Conservation (phyloP, 257 asterid genomes). For the Echium plantagineum region DNA sequence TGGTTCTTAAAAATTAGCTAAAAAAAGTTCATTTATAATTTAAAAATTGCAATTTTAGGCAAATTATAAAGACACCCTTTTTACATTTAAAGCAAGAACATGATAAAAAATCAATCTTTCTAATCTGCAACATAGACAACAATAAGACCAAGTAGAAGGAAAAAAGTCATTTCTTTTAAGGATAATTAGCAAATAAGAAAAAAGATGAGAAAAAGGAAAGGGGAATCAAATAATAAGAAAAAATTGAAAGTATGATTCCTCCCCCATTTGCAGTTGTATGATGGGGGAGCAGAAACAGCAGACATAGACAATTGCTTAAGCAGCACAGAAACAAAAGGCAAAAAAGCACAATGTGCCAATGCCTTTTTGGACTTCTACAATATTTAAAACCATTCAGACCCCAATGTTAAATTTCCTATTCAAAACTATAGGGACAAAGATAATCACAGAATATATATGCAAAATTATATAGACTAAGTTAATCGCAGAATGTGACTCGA, state of each 20-base stretch:
- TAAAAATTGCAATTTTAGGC: neutral
- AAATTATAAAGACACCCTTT: slow-evolving; percentile 15
- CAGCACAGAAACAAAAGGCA: slow-evolving; percentile 60
- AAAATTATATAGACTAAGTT: no score
- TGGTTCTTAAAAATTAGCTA: slow-evolving; percentile 6
- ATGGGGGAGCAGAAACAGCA: slow-evolving; percentile 48
- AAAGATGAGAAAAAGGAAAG: slow-evolving; percentile 14
- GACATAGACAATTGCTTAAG: slow-evolving; percentile 82
- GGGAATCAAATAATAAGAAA: slow-evolving; percentile 70
- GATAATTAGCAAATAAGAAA: neutral
- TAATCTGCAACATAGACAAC: slow-evolving; percentile 13
- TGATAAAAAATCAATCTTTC: slow-evolving; percentile 11
- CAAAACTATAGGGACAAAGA: no score
- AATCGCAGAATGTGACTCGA: no score
- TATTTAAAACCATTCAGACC: neutral
- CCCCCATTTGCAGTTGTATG: slow-evolving; percentile 68
- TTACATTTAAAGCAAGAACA: slow-evolving; percentile 22
- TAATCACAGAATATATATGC: no score
- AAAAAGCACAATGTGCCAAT: slow-evolving; percentile 53
- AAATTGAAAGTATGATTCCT: slow-evolving; percentile 76
- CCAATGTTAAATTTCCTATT: no score
- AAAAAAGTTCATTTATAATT: neutral
- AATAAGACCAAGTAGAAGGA: neutral
- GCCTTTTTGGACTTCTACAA: slow-evolving; percentile 54
- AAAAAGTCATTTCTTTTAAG: slow-evolving; percentile 19